Evolutionary conservation across 306 rosid species (phyloP).

Genomic region (Cicer chorassanicum): DNA sequence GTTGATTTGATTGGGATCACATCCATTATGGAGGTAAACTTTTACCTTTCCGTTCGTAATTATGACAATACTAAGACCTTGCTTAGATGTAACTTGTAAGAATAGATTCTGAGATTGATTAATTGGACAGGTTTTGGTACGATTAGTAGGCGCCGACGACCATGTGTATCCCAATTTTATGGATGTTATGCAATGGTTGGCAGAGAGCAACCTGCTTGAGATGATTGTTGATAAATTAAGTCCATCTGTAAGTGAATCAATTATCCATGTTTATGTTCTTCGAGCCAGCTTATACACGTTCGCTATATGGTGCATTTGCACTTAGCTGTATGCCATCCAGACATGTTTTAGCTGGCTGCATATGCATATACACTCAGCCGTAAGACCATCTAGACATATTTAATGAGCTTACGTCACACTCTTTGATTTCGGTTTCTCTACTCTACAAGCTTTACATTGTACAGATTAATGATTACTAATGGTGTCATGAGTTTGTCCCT

Average conservation of each 20-base stretch:
- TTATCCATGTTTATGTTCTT: slow-evolving; percentile 36
- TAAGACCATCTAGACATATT: slow-evolving; percentile 10
- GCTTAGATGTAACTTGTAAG: not conserved
- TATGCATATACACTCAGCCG: slow-evolving; percentile 10
- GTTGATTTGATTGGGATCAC: slow-evolving; percentile 98
- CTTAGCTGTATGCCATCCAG: slow-evolving; percentile 3
- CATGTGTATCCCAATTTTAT: slow-evolving; percentile 91
- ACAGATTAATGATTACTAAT: not conserved
- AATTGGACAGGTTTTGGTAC: slow-evolving; percentile 83
- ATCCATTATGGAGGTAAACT: slow-evolving; percentile 95
- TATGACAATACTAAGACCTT: slow-evolving; percentile 14
- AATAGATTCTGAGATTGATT: slow-evolving; percentile 45
- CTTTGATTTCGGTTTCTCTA: slow-evolving; percentile 14
- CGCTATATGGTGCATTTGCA: not conserved
- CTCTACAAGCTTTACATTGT: slow-evolving; percentile 24
- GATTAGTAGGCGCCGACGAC: slow-evolving; percentile 91
- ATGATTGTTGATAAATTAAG: slow-evolving; percentile 93
- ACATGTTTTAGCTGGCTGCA: slow-evolving; percentile 4
- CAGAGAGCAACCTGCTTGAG: slow-evolving; percentile 92
- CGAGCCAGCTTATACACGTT: slow-evolving; percentile 31
- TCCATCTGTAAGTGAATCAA: slow-evolving; percentile 77
- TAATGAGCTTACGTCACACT: slow-evolving; percentile 24
- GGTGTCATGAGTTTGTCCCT: slow-evolving; percentile 25
- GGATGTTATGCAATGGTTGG: slow-evolving; percentile 97
- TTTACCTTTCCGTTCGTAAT: slow-evolving; percentile 16